A percentile compares a stretch with the other conserved stretches of the same genome.
phyloP scores from a whole-genome alignment of 495 filamentous ascomycete species.

The Hyaloscypha finlandica region DNA sequence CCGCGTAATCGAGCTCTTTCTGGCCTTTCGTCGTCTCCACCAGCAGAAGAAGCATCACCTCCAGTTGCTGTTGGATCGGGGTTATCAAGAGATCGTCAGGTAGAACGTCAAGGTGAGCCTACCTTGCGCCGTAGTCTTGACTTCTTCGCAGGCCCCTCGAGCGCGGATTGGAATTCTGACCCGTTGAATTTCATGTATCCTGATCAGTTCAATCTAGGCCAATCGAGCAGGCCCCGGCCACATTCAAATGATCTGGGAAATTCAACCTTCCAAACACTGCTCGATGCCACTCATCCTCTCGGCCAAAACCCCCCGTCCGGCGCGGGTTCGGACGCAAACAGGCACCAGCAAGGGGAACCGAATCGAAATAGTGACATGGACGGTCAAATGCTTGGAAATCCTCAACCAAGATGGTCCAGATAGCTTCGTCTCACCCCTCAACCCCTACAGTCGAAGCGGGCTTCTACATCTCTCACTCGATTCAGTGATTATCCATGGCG shows the following conservation, averaged over 20 bases:
- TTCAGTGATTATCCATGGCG: background rate
- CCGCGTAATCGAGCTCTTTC: background rate
- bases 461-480: background rate
- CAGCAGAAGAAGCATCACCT: conserved; percentile 24
- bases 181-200: background rate
- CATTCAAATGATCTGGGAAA: background rate
- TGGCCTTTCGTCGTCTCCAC: conserved; percentile 1
- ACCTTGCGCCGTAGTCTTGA: conserved; percentile 15
- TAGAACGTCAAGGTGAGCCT: conserved; percentile 5
- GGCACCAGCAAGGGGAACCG: background rate
- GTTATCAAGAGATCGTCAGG: conserved; percentile 2
- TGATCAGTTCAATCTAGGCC: background rate
- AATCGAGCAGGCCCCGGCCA: background rate
- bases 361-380: background rate
- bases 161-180: background rate
- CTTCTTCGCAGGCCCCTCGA: background rate
- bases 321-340: background rate
- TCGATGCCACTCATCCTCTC: background rate
- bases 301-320: background rate
- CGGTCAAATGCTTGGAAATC: background rate
- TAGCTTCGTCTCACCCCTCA: background rate
- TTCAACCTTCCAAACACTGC: background rate
- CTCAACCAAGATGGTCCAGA: background rate
- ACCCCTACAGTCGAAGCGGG: background rate
- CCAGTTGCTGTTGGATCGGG: conserved; percentile 28